Evolutionary conservation across 805 yeast species (phyloP), one percentile per base, ranked within the genome.

Genomic region (Candida schatavii): DNA sequence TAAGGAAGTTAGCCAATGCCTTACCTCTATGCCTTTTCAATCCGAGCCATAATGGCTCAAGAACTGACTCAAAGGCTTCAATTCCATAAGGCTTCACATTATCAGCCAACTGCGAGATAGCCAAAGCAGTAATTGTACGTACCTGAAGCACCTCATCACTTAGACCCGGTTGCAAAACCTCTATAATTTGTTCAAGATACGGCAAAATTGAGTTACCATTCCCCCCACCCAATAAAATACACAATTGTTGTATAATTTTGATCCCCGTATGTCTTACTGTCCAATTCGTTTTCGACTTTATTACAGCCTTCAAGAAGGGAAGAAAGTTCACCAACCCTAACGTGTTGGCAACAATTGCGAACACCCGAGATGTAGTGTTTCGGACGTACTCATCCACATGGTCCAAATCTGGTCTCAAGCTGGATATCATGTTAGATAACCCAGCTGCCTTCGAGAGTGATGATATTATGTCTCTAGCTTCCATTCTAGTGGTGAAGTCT

Each of bases 31-130:
- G 93, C 30, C 74, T 74, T 35, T 80, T 74, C 19, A 88, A 75
- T 3, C 96, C 97, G 9, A 68, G 62, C 96, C 97, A 89, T 4
- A 88, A 64, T 0, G 88, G 85, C 42, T 86, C 91, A 27, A 91
- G 56, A 0, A 82, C 71, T 0, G 64, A 62, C 51, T 89, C 95
- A 57, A 91, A 90, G 0, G 91, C 80, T 52, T 88, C 97, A 42
- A 87, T 84, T 35, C 98, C 99, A 62, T 85, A 88, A 0, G 98
- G 98, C 18, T 78, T 71, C 3, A 88, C 78, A 5, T 87, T 81
- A 38, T 86, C 90, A 0, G 97, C 97, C 26, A 91, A 61, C 1
- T 83, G 75, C 0, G 90, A 68, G 2, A 90, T 54, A 0, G 96
- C 81, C 27, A 73, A 66, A 0, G 96, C 96, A 0, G 96, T 72